Evolutionary conservation across 1,284 basidiomycete species (phyloP), one percentile per base, ranked within the genome.

Genomic region (Phellopilus nigrolimitatus): DNA sequence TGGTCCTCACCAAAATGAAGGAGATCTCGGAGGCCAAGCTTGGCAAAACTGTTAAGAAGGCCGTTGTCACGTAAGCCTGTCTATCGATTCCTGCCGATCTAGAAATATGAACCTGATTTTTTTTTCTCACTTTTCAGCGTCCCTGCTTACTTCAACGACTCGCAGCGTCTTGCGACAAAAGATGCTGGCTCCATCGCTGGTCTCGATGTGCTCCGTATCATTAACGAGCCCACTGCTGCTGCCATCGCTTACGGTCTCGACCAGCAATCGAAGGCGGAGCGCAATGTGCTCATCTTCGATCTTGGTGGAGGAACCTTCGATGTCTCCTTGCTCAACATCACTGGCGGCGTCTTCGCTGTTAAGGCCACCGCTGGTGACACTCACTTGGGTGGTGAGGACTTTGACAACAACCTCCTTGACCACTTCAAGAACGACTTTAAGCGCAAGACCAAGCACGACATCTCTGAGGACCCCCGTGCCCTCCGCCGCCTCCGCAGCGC

Each of bases 391-490:
- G 92, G 92, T 75, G 93, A 95, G 74, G 92, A 95, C 71, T 99
- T 98, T 66, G 95, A 99, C 76, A 98, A 98, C 77, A 82, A 91
- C 65, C 86, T 99, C 61, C 76, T 99, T 58, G 92, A 99, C 56
- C 89, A 95, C 83, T 97, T 99, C 78, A 92, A 93, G 76, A 91
- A 91, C 70, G 95, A 98, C 75, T 98, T 98, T 86, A 94, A 97
- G 84, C 82, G 84, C 67, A 99, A 98, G 81, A 88, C 92, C 70
- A 92, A 97, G 79, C 80, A 85, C 64, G 95, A 99, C 72, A 97
- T 99, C 72, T 91, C 91, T 42, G 91, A 89, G 40, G 94, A 99
- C 73, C 73, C 95, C 59, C 91, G 95, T 80, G 97, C 95, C 56
- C 82, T 97, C 64, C 83, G 95, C 62, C 91, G 97, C 74, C 80